phyloP scores from a whole-genome alignment of 352 stramenopile species.

The Globisporangium takayamanum region DNA sequence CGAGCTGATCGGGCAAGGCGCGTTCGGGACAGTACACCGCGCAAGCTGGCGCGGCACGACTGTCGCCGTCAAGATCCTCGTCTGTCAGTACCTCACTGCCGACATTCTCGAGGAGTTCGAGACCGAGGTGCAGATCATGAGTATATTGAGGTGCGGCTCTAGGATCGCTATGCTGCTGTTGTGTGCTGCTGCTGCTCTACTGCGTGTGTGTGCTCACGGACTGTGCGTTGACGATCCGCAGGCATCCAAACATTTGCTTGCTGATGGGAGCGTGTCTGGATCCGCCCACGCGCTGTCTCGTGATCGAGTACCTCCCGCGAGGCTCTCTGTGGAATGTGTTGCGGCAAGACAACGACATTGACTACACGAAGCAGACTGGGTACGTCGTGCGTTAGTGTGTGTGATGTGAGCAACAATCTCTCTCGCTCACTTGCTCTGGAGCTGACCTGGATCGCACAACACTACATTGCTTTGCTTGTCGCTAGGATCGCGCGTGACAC shows the following conservation, averaged over 20 bases:
- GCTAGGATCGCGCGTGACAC: constrained; percentile 77
- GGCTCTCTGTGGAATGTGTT: constrained; percentile 86
- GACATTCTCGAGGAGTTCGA: constrained; percentile 86
- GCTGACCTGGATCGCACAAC: constrained; percentile 2
- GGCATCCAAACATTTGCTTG: constrained; percentile 83
- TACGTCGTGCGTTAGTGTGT: constrained; percentile 16
- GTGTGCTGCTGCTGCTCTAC: background rate
- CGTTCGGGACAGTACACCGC: constrained; percentile 78
- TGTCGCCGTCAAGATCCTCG: constrained; percentile 82
- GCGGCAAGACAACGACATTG: constrained; percentile 65
- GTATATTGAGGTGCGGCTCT: constrained; percentile 60
- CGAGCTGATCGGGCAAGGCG: constrained; percentile 81
- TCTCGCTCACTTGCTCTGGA: background rate
- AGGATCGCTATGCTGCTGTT: too few relatives aligned
- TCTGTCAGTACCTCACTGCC: constrained; percentile 76
- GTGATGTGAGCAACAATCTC: background rate
- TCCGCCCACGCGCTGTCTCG: constrained; percentile 71
- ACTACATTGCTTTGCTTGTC: background rate
- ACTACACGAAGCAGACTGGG: constrained; percentile 64
- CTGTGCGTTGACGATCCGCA: constrained; percentile 11
- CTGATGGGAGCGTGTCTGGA: constrained; percentile 80
- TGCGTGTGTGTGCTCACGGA: constrained; percentile 2
- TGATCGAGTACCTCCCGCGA: constrained; percentile 80
- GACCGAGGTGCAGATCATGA: constrained; percentile 88
- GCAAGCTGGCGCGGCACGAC: constrained; percentile 66